phyloP scores from a whole-genome alignment of 768 basidiomycete species.

The Dendrothele bispora region DNA sequence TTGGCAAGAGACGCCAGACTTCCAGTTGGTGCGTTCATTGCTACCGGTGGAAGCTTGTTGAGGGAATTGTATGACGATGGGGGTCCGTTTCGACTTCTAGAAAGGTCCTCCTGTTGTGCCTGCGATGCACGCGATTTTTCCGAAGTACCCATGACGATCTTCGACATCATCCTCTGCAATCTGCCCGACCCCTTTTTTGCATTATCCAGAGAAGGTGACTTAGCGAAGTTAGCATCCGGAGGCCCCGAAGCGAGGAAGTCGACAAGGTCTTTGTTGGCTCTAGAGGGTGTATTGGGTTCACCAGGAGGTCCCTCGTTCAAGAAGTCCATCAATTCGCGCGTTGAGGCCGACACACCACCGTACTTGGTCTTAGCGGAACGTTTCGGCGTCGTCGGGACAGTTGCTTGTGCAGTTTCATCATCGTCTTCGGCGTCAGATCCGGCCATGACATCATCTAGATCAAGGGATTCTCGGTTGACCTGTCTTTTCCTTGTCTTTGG shows the following conservation, averaged over 20 bases:
- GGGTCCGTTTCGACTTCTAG: too few species aligned
- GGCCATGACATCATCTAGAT: constrained; percentile 75
- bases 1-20: constrained; percentile 55
- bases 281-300: constrained; percentile 46
- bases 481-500: constrained; percentile 51
- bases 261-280: constrained; percentile 47
- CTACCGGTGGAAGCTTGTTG: constrained; percentile 21
- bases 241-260: constrained; percentile 62
- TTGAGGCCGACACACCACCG: constrained; percentile 42
- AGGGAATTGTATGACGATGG: too few species aligned
- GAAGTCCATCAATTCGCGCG: constrained; percentile 58
- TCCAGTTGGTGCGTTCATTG: constrained; percentile 32
- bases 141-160: constrained; percentile 53
- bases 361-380: constrained; percentile 7
- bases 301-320: constrained; percentile 58
- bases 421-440: constrained; percentile 63
- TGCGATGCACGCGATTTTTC: constrained; percentile 32
- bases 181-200: constrained; percentile 54
- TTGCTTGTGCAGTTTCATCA: constrained; percentile 12
- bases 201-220: constrained; percentile 39
- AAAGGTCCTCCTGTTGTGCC: constrained; percentile 21
- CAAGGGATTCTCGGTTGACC: constrained; percentile 64
- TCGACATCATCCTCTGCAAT: constrained; percentile 82
- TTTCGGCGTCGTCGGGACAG: constrained; percentile 16
- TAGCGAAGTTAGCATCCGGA: constrained; percentile 30